A percentile compares a stretch with the other conserved stretches of the same genome.
Conservation (phyloP, 805 yeast genomes). For the Grigorovia transvaalensis region DNA sequence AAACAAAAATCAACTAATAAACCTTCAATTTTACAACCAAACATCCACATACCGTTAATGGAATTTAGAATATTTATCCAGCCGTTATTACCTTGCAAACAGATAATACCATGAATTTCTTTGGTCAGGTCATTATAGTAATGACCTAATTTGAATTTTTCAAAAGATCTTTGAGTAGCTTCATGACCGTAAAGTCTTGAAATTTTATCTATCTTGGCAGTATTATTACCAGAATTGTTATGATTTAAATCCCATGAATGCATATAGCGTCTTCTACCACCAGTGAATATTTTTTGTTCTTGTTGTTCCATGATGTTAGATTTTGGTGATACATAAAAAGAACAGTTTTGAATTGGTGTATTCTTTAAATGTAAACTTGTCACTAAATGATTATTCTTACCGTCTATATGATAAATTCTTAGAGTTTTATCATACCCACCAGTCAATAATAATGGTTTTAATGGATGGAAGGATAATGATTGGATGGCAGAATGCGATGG, state of each 20-base stretch:
- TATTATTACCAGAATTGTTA: slow-evolving; percentile 6
- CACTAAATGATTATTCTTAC: slow-evolving; percentile 68
- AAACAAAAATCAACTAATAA: slow-evolving; percentile 59
- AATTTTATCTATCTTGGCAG: slow-evolving; percentile 59
- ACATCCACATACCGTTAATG: slow-evolving; percentile 72
- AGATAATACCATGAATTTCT: slow-evolving; percentile 53
- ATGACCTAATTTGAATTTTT: slow-evolving; percentile 65
- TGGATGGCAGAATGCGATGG: slow-evolving; percentile 76
- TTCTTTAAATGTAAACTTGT: slow-evolving; percentile 71
- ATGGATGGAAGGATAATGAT: slow-evolving; percentile 72
- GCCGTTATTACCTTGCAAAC: slow-evolving; percentile 75
- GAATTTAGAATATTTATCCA: slow-evolving; percentile 81
- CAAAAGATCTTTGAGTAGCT: slow-evolving; percentile 73
- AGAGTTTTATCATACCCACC: slow-evolving; percentile 90
- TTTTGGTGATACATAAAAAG: slow-evolving; percentile 18
- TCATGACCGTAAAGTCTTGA: slow-evolving; percentile 90
- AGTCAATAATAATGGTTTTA: slow-evolving; percentile 64
- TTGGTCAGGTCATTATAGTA: slow-evolving; percentile 14
- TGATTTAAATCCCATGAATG: slow-evolving; percentile 71
- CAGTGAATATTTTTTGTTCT: slow-evolving; percentile 54
- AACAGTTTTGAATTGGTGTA: slow-evolving; percentile 70
- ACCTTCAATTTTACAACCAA: slow-evolving; percentile 86
- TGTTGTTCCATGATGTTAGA: slow-evolving; percentile 5
- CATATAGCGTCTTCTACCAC: slow-evolving; percentile 87
- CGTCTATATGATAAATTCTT: slow-evolving; percentile 83